phyloP scores from a whole-genome alignment of 2,329 filamentous ascomycete genomes.

The Exserohilum rostratum region DNA sequence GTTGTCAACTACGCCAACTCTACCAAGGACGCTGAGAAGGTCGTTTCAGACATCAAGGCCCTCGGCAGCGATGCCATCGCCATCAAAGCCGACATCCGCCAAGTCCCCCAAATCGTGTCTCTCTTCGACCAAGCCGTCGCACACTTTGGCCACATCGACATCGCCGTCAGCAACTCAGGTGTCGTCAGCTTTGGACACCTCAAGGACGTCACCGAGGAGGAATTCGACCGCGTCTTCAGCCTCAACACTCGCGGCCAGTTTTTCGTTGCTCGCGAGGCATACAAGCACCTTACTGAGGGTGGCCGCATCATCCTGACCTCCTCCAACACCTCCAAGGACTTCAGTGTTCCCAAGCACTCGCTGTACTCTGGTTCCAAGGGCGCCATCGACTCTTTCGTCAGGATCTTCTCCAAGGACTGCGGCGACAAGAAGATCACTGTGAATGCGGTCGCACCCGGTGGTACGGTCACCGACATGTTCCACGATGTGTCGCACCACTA shows the following conservation, averaged over 20 bases:
- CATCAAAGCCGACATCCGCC: constrained; percentile 62
- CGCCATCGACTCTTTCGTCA: constrained; percentile 71
- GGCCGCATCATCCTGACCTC: constrained; percentile 76
- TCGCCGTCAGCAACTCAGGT: constrained; percentile 58
- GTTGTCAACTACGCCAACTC: constrained; percentile 68
- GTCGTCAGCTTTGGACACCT: constrained; percentile 70
- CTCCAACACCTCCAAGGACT: constrained; percentile 68
- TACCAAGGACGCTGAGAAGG: constrained; percentile 53
- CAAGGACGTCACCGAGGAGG: constrained; percentile 69
- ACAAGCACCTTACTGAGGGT: constrained; percentile 68
- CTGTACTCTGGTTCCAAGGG: constrained; percentile 73
- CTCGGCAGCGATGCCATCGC: constrained; percentile 57
- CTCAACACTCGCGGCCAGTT: constrained; percentile 73
- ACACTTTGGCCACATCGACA: constrained; percentile 47
- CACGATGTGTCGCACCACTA: constrained; percentile 62
- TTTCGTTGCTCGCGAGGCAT: constrained; percentile 75
- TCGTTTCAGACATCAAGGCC: constrained; percentile 49
- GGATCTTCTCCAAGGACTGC: constrained; percentile 71
- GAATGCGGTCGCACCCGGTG: constrained; percentile 72
- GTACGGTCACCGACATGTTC: constrained; percentile 77
- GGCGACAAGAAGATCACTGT: constrained; percentile 69
- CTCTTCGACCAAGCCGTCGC: constrained; percentile 53
- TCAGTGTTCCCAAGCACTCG: constrained; percentile 70
- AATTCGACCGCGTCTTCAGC: constrained; percentile 71
- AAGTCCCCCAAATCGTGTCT: constrained; percentile 55